These are phyloP conservation scores for Nothophoma quercina DNA, from an alignment of 2,329 filamentous ascomycete genomes.

Conservation along the genomic window DNA sequence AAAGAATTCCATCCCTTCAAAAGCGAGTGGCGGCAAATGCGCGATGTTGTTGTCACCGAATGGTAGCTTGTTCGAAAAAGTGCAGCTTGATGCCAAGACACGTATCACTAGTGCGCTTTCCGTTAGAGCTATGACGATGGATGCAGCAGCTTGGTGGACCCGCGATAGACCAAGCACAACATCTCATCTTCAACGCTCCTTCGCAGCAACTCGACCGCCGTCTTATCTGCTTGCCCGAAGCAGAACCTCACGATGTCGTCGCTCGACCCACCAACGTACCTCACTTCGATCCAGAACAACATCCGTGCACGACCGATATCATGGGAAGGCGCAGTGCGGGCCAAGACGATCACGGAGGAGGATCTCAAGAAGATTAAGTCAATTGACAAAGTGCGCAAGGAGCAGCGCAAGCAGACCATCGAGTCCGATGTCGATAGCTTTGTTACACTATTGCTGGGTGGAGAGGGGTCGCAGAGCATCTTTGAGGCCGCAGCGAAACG, in stretches of 20 bases:
- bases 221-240: slow-evolving; percentile 8
- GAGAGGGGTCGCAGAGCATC: slow-evolving; percentile 71
- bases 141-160: slow-evolving; percentile 38
- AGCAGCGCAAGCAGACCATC: slow-evolving; percentile 83
- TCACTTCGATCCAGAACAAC: slow-evolving; percentile 91
- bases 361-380: slow-evolving; percentile 96
- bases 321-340: slow-evolving; percentile 95
- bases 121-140: no score
- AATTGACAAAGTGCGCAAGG: slow-evolving; percentile 94
- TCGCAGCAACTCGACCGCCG: slow-evolving; percentile 12
- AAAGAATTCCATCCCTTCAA: slow-evolving; percentile 45
- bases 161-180: slow-evolving; percentile 41
- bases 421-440: slow-evolving; percentile 83
- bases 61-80: slow-evolving; percentile 32
- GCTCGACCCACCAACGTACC: slow-evolving; percentile 88
- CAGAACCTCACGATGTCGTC: slow-evolving; percentile 74
- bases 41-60: slow-evolving; percentile 13
- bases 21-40: slow-evolving; percentile 7
- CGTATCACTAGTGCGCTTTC: slow-evolving; percentile 9
- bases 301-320: slow-evolving; percentile 95
- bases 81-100: slow-evolving; percentile 39
- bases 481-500: slow-evolving; percentile 83
- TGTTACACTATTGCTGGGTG: slow-evolving; percentile 78
- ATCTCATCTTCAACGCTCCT: slow-evolving; percentile 30
- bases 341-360: slow-evolving; percentile 90